Base-by-base conservation (phyloP, 192 early-diverging fungal species). In the Phlyctochytrium planicorne region DNA sequence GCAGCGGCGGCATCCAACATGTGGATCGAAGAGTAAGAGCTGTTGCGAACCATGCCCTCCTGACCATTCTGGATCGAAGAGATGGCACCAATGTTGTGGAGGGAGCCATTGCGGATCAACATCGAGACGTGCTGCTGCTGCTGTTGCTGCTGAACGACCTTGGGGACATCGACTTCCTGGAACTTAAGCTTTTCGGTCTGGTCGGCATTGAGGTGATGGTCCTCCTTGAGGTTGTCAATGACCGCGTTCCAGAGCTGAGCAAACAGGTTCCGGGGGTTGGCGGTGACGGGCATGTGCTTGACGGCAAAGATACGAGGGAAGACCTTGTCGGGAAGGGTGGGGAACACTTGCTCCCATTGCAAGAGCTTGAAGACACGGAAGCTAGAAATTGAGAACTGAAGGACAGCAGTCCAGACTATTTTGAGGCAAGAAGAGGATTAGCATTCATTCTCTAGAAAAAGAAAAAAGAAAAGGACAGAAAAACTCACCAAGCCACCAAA, bases 191-290 rank as follows among this genome's bases (percentile, higher is more conserved):
- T 78, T 62, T 91, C 86, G 20, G 88, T 87, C 68, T 90, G 89
- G 52, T 92, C 89, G 23, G 86, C 84, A 0, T 89, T 88, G 31
- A 93, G 77, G 30, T 90, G 72, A 73, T 91, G 89, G 73, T 92
- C 91, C 50, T 86, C 81, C 71, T 91, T 92, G 90, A 93, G 91
- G 23, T 91, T 87, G 55, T 89, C 88, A 24, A 92, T 87, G 64
- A 93, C 86, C 0, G 92, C 88, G 70, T 93, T 92, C 92, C 92
- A 93, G 52, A 92, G 80, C 66, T 91, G 89, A 25, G 57, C 57
- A 25, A 14, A 59, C 10, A 59, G 23, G 57, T 10, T 12, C 10
- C 30, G 57, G 12, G 57, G 57, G 23, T 59, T 23, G 12, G 10
- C 12, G 24, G 10, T 59, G 10, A 24, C 10, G 12, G 57, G 57